phyloP scores from a whole-genome alignment of 1,284 basidiomycete species.

The Cutaneotrichosporon mucoides region DNA sequence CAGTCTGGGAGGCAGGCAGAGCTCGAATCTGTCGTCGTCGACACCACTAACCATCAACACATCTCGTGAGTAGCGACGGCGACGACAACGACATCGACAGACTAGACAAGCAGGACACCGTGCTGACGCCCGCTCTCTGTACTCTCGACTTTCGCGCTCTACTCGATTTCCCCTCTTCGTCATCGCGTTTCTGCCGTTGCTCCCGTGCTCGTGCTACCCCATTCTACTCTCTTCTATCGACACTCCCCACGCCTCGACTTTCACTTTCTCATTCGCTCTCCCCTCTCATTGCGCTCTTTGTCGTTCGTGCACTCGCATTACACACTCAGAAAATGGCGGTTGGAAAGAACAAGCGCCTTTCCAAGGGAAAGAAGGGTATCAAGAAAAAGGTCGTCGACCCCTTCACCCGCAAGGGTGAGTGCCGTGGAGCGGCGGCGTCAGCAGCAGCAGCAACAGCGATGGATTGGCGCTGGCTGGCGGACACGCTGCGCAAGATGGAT shows the following conservation, averaged over 20 bases:
- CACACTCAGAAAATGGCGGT: slow-evolving; percentile 65
- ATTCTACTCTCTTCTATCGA: neutral
- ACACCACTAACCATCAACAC: slow-evolving; percentile 9
- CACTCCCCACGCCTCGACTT: neutral
- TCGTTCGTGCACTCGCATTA: neutral
- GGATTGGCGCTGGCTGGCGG: too few species aligned
- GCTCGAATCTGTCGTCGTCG: slow-evolving; percentile 4
- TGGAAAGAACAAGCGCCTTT: slow-evolving; percentile 98
- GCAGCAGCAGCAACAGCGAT: too few species aligned
- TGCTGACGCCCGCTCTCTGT: slow-evolving; percentile 8
- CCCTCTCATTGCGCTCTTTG: neutral
- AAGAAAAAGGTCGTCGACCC: slow-evolving; percentile 99
- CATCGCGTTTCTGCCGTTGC: neutral
- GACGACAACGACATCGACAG: slow-evolving; percentile 2
- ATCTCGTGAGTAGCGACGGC: slow-evolving; percentile 4
- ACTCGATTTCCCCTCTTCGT: neutral
- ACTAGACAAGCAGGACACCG: neutral
- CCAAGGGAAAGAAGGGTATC: slow-evolving; percentile 99
- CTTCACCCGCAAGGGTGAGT: slow-evolving; percentile 91
- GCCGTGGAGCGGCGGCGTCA: neutral
- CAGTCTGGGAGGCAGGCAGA: neutral
- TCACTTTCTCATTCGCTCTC: neutral
- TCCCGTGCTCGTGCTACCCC: neutral
- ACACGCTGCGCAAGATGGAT: too few species aligned
- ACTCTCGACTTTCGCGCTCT: slow-evolving; percentile 1